Conservation (phyloP, 208 protist species). For the Trypanosoma theileri region DNA sequence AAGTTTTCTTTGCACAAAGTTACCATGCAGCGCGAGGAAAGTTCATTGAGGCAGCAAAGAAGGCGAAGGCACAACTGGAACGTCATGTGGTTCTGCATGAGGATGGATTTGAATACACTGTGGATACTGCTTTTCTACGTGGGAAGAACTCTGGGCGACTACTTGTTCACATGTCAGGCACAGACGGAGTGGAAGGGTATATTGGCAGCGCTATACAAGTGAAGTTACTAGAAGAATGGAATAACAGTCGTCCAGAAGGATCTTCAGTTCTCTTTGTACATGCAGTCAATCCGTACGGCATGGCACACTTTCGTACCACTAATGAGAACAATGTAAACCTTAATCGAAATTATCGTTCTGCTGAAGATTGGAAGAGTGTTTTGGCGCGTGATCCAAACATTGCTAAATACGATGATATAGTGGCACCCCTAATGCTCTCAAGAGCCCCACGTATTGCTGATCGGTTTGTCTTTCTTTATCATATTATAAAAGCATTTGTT, state of each 20-base stretch:
- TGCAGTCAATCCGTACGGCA: conserved; percentile 86
- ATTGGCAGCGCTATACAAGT: conserved; percentile 81
- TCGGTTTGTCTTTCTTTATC: conserved; percentile 61
- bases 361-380: conserved; percentile 52
- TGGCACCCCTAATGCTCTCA: conserved; percentile 30
- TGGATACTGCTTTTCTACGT: conserved; percentile 75
- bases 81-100: conserved; percentile 47
- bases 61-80: conserved; percentile 44
- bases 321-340: conserved; percentile 90
- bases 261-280: conserved; percentile 86
- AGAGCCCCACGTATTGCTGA: conserved; percentile 65
- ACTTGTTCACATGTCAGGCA: conserved; percentile 78
- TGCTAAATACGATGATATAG: conserved; percentile 51
- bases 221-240: conserved; percentile 68
- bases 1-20: conserved; percentile 61
- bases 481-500: conserved; percentile 27
- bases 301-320: conserved; percentile 69
- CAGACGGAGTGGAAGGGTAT: conserved; percentile 84
- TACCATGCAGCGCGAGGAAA: conserved; percentile 71
- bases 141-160: conserved; percentile 50
- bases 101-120: conserved; percentile 64
- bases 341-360: conserved; percentile 74
- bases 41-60: conserved; percentile 66
- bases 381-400: conserved; percentile 39
- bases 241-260: conserved; percentile 39